Base-by-base conservation (phyloP, 148 eudicot genomes). In the Limonium bicolor region DNA sequence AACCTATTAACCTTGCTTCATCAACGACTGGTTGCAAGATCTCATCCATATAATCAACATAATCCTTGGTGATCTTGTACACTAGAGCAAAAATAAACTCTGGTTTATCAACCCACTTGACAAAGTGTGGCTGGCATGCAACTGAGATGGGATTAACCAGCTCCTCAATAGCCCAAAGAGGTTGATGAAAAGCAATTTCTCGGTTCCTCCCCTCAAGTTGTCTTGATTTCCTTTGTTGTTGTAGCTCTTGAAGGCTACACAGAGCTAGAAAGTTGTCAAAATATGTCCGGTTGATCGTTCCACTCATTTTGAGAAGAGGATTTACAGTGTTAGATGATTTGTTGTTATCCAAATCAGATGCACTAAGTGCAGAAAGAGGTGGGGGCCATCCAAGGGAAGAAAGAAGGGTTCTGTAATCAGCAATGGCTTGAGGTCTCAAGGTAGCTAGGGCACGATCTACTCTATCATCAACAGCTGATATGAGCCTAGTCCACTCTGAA, bases 91-190 rank as follows among this genome's bases (percentile, higher is more conserved):
- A 90, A 32, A 90, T 76, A 48, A 66, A 81, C 39, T 90, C 99
- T 9, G 95, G 99, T 45, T 85, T 81, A 41, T 84, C 82, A 20
- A 64, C 46, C 99, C 99, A 90, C 56, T 73, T 90, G 22, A 75
- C 60, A 57, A 84, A 84, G 64, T 90, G 95, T 53, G 68, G 79
- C 51, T 80, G 87, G 48, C 72, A 72, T 36, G 78, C 88, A 51
- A 75, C 63, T 23, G 73, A 70, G 15, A 84, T 30, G 55, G 99
- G 95, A 54, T 78, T 78, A 50, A 78, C 84, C 58, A 90, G 85
- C 70, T 90, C 99, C 59, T 90, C 99, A 20, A 90, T 71, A 42
- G 84, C 74, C 99, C 99, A 84, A 55, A 90, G 87, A 45, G 99
- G 93, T 60, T 80, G 93, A 58, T 68, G 74, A 52, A 66, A 42